Conservation (phyloP, 805 yeast species). For the Tetrapisispora arboricola region DNA sequence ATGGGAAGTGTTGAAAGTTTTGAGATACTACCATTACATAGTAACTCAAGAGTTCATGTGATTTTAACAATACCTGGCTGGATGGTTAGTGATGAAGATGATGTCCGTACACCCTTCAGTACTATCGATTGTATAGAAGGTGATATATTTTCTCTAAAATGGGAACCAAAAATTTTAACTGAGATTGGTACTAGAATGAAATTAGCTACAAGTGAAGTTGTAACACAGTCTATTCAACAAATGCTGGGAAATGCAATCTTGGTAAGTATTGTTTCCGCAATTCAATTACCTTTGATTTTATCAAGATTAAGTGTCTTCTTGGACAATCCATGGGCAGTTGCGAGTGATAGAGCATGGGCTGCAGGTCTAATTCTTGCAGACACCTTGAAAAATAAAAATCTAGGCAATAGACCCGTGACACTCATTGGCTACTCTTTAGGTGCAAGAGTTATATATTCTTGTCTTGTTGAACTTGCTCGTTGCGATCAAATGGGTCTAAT, state of each 20-base stretch:
- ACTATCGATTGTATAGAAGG: slow-evolving; percentile 98
- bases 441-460: slow-evolving; percentile 82
- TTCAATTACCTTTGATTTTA: slow-evolving; percentile 85
- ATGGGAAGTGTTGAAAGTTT: slow-evolving; percentile 89
- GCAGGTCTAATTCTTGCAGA: slow-evolving; percentile 90
- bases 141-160: slow-evolving; percentile 76
- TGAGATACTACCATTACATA: slow-evolving; percentile 86
- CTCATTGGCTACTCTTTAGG: slow-evolving; percentile 91
- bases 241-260: slow-evolving; percentile 84
- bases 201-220: slow-evolving; percentile 86
- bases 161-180: slow-evolving; percentile 97
- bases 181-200: slow-evolving; percentile 94
- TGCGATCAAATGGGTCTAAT: slow-evolving; percentile 79
- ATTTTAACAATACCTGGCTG: slow-evolving; percentile 91
- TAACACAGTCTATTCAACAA: slow-evolving; percentile 90
- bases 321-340: slow-evolving; percentile 97
- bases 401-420: slow-evolving; percentile 88
- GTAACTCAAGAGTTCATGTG: slow-evolving; percentile 76
- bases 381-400: slow-evolving; percentile 70
- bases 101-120: slow-evolving; percentile 89
- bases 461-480: slow-evolving; percentile 75
- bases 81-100: slow-evolving; percentile 94
- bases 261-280: slow-evolving; percentile 82
- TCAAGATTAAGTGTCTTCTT: slow-evolving; percentile 80
- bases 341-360: slow-evolving; percentile 93